Conservation (phyloP, 495 filamentous ascomycete genomes). For the Trichoderma orchidacearum region DNA sequence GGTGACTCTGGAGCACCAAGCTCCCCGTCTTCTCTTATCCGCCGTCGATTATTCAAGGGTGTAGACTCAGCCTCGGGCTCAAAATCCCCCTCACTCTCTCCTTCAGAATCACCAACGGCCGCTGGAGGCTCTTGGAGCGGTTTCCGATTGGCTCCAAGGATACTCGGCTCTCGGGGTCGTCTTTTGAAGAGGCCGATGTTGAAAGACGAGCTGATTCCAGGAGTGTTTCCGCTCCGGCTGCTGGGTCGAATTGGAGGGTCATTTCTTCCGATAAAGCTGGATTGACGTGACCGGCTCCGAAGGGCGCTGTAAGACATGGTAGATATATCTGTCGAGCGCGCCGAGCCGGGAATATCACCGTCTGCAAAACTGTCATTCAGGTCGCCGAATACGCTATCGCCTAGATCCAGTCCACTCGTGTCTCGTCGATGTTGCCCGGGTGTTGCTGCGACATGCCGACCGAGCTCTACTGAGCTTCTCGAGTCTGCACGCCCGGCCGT, state of each 20-base stretch:
- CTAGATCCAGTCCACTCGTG: conserved; percentile 30
- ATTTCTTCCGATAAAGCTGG: conserved; percentile 29
- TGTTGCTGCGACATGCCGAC: conserved; percentile 15
- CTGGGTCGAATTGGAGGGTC: conserved; percentile 32
- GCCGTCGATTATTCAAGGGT: conserved; percentile 23
- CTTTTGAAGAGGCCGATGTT: conserved; percentile 32
- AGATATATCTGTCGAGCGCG: conserved; percentile 30
- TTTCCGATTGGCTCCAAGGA: conserved; percentile 28
- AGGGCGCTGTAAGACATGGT: conserved; percentile 24
- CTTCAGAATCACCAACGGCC: conserved; percentile 8
- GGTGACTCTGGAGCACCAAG: conserved; percentile 1
- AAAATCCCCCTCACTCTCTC: conserved; percentile 20
- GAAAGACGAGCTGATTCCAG: conserved; percentile 27
- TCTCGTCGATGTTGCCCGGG: conserved; percentile 14
- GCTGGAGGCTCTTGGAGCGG: conserved; percentile 15
- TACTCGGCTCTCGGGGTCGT: conserved; percentile 31
- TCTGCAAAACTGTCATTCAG: conserved; percentile 27
- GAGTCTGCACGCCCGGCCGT: conserved; percentile 2
- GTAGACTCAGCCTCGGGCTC: conserved; percentile 32
- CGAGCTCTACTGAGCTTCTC: conserved; percentile 12
- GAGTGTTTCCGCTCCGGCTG: conserved; percentile 31
- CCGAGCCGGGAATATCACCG: conserved; percentile 14
- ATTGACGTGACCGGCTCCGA: conserved; percentile 23
- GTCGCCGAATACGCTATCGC: conserved; percentile 30
- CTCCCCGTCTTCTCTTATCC: conserved; percentile 9